phyloP scores from a whole-genome alignment of 805 yeast genomes.

The Pichia rugopelliculosa region DNA sequence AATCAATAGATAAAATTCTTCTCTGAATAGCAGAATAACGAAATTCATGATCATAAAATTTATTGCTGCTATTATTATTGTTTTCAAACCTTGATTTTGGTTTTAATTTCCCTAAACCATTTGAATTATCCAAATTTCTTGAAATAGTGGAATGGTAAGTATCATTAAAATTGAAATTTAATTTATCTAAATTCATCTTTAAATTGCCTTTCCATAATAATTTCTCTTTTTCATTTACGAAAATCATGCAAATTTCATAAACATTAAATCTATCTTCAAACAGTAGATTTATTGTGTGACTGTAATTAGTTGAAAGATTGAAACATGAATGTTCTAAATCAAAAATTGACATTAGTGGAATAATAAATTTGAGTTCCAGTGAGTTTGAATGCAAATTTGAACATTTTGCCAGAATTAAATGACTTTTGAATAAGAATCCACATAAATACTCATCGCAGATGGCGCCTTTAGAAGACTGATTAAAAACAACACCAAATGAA shows the following conservation, averaged over 20 bases:
- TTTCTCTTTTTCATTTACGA: constrained; percentile 29
- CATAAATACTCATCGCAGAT: constrained; percentile 23
- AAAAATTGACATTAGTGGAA: constrained; percentile 36
- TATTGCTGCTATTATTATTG: constrained; percentile 20
- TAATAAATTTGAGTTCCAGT: constrained; percentile 35
- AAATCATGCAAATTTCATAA: constrained; percentile 38
- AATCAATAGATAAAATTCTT: constrained; percentile 9
- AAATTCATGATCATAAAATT: constrained; percentile 17
- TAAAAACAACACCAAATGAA: not conserved
- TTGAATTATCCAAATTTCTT: too few species aligned
- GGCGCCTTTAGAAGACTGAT: not conserved
- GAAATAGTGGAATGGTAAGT: too few species aligned
- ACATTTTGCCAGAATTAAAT: constrained; percentile 34
- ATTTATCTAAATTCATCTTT: constrained; percentile 3
- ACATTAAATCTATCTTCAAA: constrained; percentile 38
- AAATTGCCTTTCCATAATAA: constrained; percentile 35
- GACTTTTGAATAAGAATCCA: constrained; percentile 42
- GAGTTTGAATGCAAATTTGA: constrained; percentile 17
- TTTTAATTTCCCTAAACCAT: too few species aligned
- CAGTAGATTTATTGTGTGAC: constrained; percentile 34
- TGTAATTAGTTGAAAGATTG: constrained; percentile 24
- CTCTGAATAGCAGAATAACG: constrained; percentile 19
- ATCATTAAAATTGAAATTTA: constrained; percentile 17
- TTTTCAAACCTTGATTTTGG: not conserved
- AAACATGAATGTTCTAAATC: constrained; percentile 4